Evolutionary conservation across 139 green algal species (phyloP).

Genomic region (Pleodorina starrii): DNA sequence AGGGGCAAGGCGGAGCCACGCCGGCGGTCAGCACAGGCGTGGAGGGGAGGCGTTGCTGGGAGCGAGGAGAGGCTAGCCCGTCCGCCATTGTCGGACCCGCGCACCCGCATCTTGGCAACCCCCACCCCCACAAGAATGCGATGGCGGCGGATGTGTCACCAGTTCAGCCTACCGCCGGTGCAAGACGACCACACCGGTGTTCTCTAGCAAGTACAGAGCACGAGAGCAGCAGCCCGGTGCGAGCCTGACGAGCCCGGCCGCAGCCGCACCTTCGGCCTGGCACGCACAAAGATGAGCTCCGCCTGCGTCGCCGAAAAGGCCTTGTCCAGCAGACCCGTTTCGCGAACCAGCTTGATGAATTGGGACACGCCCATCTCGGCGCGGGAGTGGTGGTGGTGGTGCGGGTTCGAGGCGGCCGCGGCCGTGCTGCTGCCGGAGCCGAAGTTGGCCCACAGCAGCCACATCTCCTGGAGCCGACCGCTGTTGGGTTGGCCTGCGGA

Average conservation of each 20-base stretch:
- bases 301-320: constrained; percentile 47
- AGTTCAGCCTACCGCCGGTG: background rate
- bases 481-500: background rate
- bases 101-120: background rate
- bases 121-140: too few species aligned
- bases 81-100: background rate
- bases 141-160: background rate
- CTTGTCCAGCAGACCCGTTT: constrained; percentile 69
- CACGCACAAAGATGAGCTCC: constrained; percentile 79
- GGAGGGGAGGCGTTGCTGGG: background rate
- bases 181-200: background rate
- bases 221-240: too few species aligned
- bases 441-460: constrained; percentile 58
- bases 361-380: constrained; percentile 61
- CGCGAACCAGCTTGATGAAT: constrained; percentile 81
- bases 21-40: background rate
- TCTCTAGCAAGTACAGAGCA: background rate
- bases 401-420: background rate
- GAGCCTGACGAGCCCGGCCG: too few species aligned
- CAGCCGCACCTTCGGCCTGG: constrained; percentile 64
- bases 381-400: background rate
- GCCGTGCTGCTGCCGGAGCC: constrained; percentile 31
- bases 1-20: background rate
- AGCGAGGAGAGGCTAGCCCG: background rate
- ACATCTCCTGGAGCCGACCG: constrained; percentile 57